These are phyloP conservation scores for Adenanthera pavonina DNA, from an alignment of 306 rosid species.

Conservation along the genomic window DNA sequence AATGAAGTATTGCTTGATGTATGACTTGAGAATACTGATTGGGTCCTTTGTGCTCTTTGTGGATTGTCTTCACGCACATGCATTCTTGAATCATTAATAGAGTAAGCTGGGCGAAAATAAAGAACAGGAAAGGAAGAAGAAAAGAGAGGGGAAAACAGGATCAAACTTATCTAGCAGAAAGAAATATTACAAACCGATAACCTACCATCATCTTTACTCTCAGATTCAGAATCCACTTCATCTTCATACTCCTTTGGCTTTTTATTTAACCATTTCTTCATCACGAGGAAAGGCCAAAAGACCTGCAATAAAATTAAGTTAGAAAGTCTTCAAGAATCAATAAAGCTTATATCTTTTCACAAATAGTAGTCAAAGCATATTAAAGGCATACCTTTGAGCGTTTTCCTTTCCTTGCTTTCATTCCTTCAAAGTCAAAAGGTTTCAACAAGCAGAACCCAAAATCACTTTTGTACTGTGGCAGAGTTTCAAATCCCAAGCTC, in stretches of 20 bases:
- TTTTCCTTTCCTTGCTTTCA: slow-evolving; percentile 75
- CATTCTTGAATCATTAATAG: slow-evolving; percentile 54
- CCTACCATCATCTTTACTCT: slow-evolving; percentile 95
- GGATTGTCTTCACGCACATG: slow-evolving; percentile 46
- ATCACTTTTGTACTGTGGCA: slow-evolving; percentile 34
- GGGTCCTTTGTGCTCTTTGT: slow-evolving; percentile 52
- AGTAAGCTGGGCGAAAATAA: slow-evolving; percentile 57
- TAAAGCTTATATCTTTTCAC: background rate
- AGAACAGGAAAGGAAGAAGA: slow-evolving; percentile 32
- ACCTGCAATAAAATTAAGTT: slow-evolving; percentile 60
- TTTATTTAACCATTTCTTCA: slow-evolving; percentile 96
- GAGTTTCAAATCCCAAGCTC: slow-evolving; percentile 46
- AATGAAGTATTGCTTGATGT: slow-evolving; percentile 63
- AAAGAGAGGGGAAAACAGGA: background rate
- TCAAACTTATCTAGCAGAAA: slow-evolving; percentile 22
- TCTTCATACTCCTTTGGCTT: slow-evolving; percentile 92
- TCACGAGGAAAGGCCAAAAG: slow-evolving; percentile 95
- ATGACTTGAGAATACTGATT: slow-evolving; percentile 50
- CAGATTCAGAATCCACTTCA: slow-evolving; percentile 93
- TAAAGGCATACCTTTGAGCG: slow-evolving; percentile 70
- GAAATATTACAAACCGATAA: slow-evolving; percentile 13
- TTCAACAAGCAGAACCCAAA: slow-evolving; percentile 32
- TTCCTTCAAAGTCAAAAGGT: slow-evolving; percentile 48
- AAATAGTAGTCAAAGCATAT: slow-evolving; percentile 26
- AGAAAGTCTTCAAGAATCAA: slow-evolving; percentile 27